Evolutionary conservation across 805 yeast genomes (phyloP), one percentile per base, ranked within the genome.

Genomic region (Starmerella asiatica): DNA sequence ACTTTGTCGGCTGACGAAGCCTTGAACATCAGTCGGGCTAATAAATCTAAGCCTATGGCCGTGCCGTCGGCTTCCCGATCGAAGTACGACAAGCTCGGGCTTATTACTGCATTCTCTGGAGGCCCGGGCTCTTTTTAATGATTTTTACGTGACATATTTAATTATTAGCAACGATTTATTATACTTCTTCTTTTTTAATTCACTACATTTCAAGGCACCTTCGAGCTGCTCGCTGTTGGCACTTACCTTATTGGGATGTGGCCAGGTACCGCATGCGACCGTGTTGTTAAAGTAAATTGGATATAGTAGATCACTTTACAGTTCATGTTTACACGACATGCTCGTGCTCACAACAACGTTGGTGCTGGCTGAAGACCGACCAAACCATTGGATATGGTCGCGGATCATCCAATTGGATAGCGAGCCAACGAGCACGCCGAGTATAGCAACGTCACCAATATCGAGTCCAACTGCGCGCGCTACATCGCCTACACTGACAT

Each of bases 51-150:
- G n/a, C 44, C 44, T 4, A 29, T 31, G n/a, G 30, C 30, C n/a
- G 36, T 44, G 29, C 37, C 44, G 6, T 16, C 28, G 17, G 21
- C 20, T 4, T 23, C 26, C 6, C 43, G 37, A 39, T 45, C 53
- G 2, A 44, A 45, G 32, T 58, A 52, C 42, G 58, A 59, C 36
- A 54, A 55, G 33, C 49, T 59, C 30, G 63, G 63, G 2, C 52
- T 59, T 18, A 59, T 59, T 30, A 60, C 62, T 1, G 63, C 63
- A n/a, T 58, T 54, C 38, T 56, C 61, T 29, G 61, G 60, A 18
- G 62, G 62, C 3, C 61, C 60, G 5, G 47, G 52, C 21, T 51
- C 55, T 4, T 52, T 54, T 34, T 54, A 32, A 35, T n/a, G 19
- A 3, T 11, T 19, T 15, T 5, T 17, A 8, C n/a, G 18, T 11